Percentiles rank a stretch among this genome's conserved stretches.
phyloP scores from a whole-genome alignment of 768 basidiomycete species.

The Tricholoma saponaceum region DNA sequence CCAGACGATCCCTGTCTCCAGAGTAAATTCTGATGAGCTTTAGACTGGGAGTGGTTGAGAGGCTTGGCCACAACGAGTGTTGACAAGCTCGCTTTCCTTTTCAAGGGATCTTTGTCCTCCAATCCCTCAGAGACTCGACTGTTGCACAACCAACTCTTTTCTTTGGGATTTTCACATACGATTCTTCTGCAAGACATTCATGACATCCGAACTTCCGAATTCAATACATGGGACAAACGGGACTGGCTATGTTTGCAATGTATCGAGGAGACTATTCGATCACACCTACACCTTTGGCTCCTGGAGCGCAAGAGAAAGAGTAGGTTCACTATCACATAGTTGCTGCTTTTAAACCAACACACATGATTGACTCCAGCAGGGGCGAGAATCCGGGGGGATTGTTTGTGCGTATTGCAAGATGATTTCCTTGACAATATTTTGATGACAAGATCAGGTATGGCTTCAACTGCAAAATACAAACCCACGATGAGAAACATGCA shows the following conservation, averaged over 20 bases:
- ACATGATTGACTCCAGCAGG: conserved; percentile 7
- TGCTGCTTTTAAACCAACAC: not conserved
- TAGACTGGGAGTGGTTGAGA: conserved; percentile 16
- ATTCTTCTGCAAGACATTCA: conserved; percentile 12
- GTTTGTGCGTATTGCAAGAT: conserved; percentile 17
- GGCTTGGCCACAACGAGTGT: conserved; percentile 1
- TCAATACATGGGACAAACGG: conserved; percentile 20
- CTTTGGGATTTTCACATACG: conserved; percentile 1
- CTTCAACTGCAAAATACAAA: conserved; percentile 26
- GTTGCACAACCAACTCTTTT: not conserved
- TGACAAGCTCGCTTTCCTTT: no score
- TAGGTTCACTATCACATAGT: conserved; percentile 2
- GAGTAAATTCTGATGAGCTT: not conserved
- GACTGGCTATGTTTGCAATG: conserved; percentile 29
- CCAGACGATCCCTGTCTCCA: no score
- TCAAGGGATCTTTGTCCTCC: conserved; percentile 8
- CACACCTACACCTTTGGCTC: conserved; percentile 25
- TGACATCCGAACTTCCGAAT: conserved; percentile 8
- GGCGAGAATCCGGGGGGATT: conserved; percentile 16
- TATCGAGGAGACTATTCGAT: conserved; percentile 18
- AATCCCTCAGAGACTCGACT: not conserved
- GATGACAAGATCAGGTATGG: conserved; percentile 23
- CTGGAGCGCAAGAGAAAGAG: conserved; percentile 18
- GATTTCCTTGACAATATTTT: not conserved
- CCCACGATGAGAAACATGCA: conserved; percentile 19